Percentiles rank a stretch among this genome's conserved stretches.
These are phyloP conservation scores for Zygoascus biomembranicola DNA, from an alignment of 805 yeast genomes.

Conservation along the genomic window DNA sequence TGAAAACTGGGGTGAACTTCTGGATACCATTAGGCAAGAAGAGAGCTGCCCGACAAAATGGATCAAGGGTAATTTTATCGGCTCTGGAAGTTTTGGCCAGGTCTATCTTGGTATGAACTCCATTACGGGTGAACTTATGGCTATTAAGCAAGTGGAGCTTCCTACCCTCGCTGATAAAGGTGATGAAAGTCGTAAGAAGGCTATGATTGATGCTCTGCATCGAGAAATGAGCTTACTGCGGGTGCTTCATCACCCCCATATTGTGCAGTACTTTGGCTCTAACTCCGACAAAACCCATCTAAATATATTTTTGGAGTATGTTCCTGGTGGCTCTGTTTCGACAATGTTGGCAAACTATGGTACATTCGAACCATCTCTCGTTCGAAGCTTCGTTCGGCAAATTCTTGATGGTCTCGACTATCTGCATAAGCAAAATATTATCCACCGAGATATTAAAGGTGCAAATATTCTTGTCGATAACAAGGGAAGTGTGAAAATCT, in stretches of 20 bases:
- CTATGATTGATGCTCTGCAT: slow-evolving; percentile 72
- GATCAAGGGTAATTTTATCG: slow-evolving; percentile 89
- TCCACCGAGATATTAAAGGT: slow-evolving; percentile 84
- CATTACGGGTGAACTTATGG: slow-evolving; percentile 90
- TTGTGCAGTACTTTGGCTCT: slow-evolving; percentile 87
- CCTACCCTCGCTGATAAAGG: slow-evolving; percentile 32
- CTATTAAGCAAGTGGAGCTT: slow-evolving; percentile 86
- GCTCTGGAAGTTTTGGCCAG: slow-evolving; percentile 91
- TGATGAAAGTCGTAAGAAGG: slow-evolving; percentile 32
- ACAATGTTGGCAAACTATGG: slow-evolving; percentile 65
- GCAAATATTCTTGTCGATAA: slow-evolving; percentile 78
- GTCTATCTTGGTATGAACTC: slow-evolving; percentile 91
- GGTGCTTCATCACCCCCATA: slow-evolving; percentile 81
- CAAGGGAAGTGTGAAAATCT: slow-evolving; percentile 72
- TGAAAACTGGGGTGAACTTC: slow-evolving; percentile 7
- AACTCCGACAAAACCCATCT: slow-evolving; percentile 61
- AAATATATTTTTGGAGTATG: slow-evolving; percentile 75
- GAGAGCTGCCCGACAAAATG: slow-evolving; percentile 65
- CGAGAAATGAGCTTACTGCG: slow-evolving; percentile 67
- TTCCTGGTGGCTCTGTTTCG: slow-evolving; percentile 66
- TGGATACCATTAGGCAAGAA: slow-evolving; percentile 29
- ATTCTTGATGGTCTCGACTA: slow-evolving; percentile 68
- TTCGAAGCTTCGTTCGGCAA: slow-evolving; percentile 65
- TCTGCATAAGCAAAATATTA: slow-evolving; percentile 64
- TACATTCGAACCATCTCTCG: slow-evolving; percentile 70